Conservation (phyloP, 2,329 filamentous ascomycete species). For the Microdochium paspali region DNA sequence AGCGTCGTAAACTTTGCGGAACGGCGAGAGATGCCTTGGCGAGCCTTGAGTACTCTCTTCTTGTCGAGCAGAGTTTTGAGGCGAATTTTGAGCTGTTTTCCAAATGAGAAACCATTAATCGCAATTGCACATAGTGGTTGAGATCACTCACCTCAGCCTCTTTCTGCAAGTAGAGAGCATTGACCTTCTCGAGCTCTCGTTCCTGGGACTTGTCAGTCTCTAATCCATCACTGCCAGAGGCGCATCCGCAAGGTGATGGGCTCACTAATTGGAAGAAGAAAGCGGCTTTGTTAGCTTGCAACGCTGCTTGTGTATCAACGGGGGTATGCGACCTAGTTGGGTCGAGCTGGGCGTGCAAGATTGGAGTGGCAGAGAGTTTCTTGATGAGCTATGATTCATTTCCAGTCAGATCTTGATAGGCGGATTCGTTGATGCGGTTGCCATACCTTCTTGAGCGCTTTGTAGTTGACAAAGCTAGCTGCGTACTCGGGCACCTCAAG, state of each 20-base stretch:
- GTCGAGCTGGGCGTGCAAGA: slow-evolving; percentile 68
- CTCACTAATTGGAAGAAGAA: slow-evolving; percentile 96
- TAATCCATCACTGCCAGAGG: slow-evolving; percentile 6
- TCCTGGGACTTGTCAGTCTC: slow-evolving; percentile 57
- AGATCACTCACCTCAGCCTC: slow-evolving; percentile 72
- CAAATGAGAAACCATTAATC: slow-evolving; percentile 5
- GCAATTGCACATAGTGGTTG: background rate
- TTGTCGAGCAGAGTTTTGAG: slow-evolving; percentile 90
- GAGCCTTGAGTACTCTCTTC: slow-evolving; percentile 81
- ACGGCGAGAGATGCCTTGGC: slow-evolving; percentile 70
- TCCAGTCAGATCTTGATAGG: background rate
- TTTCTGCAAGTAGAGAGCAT: slow-evolving; percentile 94
- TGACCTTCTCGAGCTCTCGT: slow-evolving; percentile 96
- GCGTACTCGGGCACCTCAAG: slow-evolving; percentile 99
- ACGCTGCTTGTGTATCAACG: slow-evolving; percentile 72
- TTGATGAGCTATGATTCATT: slow-evolving; percentile 96
- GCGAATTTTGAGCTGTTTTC: slow-evolving; percentile 72
- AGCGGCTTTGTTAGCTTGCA: slow-evolving; percentile 95
- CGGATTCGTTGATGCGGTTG: background rate
- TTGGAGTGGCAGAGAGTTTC: slow-evolving; percentile 86
- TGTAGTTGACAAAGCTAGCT: slow-evolving; percentile 98
- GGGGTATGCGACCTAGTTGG: slow-evolving; percentile 33
- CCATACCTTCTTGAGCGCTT: slow-evolving; percentile 93
- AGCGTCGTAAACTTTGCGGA: slow-evolving; percentile 91
- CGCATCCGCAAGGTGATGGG: slow-evolving; percentile 2